Conservation (phyloP, 768 basidiomycete species). For the Mycena chlorophos region DNA sequence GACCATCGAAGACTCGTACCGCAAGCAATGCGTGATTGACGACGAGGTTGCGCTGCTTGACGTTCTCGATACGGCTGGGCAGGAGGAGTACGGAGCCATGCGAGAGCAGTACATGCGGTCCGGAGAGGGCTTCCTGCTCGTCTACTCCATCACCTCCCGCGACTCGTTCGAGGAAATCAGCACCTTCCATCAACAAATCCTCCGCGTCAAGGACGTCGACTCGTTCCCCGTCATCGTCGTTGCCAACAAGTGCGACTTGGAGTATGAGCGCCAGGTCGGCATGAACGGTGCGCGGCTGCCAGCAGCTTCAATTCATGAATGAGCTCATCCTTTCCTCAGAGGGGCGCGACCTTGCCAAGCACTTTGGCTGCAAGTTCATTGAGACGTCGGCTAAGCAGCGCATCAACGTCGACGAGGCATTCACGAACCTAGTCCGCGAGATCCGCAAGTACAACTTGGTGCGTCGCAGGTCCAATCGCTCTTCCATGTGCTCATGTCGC, state of each 20-base stretch:
- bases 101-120: conserved; percentile 99
- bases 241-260: conserved; percentile 97
- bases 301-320: background rate
- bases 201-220: conserved; percentile 95
- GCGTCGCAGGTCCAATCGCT: conserved; percentile 16
- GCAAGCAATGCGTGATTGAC: conserved; percentile 96
- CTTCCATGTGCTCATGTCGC: conserved; percentile 9
- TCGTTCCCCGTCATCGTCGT: conserved; percentile 94
- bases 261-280: conserved; percentile 94
- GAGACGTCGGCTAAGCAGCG: conserved; percentile 96
- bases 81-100: conserved; percentile 99
- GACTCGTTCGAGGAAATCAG: conserved; percentile 97
- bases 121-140: conserved; percentile 95
- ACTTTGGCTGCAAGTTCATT: conserved; percentile 80
- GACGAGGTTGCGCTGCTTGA: conserved; percentile 98
- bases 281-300: conserved; percentile 70
- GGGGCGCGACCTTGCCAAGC: conserved; percentile 95
- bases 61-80: conserved; percentile 95
- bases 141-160: conserved; percentile 97
- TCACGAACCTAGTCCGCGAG: conserved; percentile 88
- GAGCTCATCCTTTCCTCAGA: conserved; percentile 48
- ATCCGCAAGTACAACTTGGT: conserved; percentile 95
- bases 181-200: conserved; percentile 94
- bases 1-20: conserved; percentile 97
- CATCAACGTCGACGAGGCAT: conserved; percentile 96